These are phyloP conservation scores for Trypanosoma congolense DNA, from an alignment of 208 protist genomes.

Conservation along the genomic window DNA sequence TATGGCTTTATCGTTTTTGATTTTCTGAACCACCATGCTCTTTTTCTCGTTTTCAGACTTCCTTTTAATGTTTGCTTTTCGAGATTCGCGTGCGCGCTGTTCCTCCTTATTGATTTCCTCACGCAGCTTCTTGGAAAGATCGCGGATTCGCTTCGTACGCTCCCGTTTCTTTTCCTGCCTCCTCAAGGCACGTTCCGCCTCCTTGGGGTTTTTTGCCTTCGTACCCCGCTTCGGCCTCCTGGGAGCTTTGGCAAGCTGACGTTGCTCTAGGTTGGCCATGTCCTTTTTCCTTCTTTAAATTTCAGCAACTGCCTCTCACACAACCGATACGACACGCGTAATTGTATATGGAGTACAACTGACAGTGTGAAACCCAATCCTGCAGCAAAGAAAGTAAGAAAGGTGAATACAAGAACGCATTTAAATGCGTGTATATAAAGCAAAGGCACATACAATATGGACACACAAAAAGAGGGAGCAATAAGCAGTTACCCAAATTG, in stretches of 20 bases:
- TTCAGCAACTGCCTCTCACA: neutral
- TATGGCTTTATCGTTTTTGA: constrained; percentile 87
- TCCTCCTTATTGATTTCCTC: constrained; percentile 85
- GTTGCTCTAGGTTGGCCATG: constrained; percentile 68
- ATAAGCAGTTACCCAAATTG: too few species aligned
- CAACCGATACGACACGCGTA: neutral
- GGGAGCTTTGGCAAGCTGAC: constrained; percentile 49
- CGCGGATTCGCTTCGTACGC: constrained; percentile 47
- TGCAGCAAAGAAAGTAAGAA: too few species aligned
- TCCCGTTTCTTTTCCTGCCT: constrained; percentile 80
- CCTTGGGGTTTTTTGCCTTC: constrained; percentile 39
- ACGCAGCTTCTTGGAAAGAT: constrained; percentile 60
- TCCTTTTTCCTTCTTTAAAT: neutral
- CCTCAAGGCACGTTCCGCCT: constrained; percentile 33
- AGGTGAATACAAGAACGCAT: too few species aligned
- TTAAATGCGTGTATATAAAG: too few species aligned
- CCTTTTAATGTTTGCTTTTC: constrained; percentile 76
- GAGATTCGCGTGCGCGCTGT: constrained; percentile 60
- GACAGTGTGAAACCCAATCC: too few species aligned
- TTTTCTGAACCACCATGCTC: constrained; percentile 90
- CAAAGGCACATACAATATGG: too few species aligned
- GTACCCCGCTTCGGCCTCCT: constrained; percentile 52
- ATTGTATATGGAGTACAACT: too few species aligned
- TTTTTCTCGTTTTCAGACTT: constrained; percentile 86
- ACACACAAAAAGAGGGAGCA: too few species aligned